Evolutionary conservation across 768 basidiomycete genomes (phyloP).

Genomic region (Agrocybe pediades): DNA sequence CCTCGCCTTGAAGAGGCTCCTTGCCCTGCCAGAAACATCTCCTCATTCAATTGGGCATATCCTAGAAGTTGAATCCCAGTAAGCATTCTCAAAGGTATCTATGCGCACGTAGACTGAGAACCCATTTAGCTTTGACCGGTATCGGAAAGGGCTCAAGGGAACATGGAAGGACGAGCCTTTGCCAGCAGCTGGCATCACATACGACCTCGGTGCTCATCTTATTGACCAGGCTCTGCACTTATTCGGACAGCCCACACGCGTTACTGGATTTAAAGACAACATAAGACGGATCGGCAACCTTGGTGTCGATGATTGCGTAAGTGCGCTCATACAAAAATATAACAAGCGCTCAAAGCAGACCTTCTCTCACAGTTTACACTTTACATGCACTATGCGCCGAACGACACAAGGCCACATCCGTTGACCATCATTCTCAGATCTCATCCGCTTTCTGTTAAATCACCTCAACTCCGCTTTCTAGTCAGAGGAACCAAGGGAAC

Average conservation of each 20-base stretch:
- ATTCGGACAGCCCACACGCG: constrained; percentile 70
- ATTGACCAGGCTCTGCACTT: constrained; percentile 77
- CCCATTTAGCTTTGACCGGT: constrained; percentile 85
- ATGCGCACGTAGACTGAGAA: too few relatives aligned
- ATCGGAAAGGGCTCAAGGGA: constrained; percentile 61
- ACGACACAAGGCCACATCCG: constrained; percentile 44
- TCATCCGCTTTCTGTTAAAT: constrained; percentile 66
- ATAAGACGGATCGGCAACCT: constrained; percentile 64
- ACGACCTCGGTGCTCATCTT: constrained; percentile 80
- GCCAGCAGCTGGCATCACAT: constrained; percentile 66
- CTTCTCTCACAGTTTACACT: constrained; percentile 48
- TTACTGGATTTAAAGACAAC: constrained; percentile 75
- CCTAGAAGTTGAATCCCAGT: constrained; percentile 79
- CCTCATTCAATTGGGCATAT: constrained; percentile 60
- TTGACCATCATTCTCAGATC: constrained; percentile 70
- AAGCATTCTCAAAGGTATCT: constrained; percentile 28
- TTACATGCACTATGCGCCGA: constrained; percentile 49
- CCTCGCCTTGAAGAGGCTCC: constrained; percentile 60
- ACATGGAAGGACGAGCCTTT: constrained; percentile 79
- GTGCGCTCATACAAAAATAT: background rate
- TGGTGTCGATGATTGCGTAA: constrained; percentile 66
- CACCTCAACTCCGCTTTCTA: constrained; percentile 68
- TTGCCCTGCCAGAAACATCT: constrained; percentile 53
- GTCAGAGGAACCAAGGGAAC: constrained; percentile 74
- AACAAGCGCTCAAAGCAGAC: background rate